Evolutionary conservation across 495 filamentous ascomycete species (phyloP).

Genomic region (Xylaria grammica): DNA sequence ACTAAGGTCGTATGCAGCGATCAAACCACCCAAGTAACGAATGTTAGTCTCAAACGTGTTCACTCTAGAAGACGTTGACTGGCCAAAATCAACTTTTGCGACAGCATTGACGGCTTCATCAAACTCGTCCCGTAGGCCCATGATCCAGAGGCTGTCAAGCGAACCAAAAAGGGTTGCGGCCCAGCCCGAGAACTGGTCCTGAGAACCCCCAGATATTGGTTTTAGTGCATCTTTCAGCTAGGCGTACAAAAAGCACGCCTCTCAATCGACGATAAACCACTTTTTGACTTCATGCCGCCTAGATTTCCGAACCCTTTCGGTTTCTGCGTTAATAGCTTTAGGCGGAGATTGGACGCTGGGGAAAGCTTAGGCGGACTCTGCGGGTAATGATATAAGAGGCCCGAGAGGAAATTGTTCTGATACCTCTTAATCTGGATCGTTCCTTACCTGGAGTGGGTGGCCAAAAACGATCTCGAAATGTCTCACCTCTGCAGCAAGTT

Average conservation of each 20-base stretch:
- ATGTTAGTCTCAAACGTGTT: conserved; percentile 87
- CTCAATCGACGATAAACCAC: conserved; percentile 75
- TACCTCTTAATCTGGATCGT: no score
- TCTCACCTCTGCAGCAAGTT: no score
- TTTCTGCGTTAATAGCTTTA: conserved; percentile 56
- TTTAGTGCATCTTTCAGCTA: conserved; percentile 81
- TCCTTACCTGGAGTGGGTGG: no score
- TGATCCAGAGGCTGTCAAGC: conserved; percentile 90
- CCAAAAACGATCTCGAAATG: no score
- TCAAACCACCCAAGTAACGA: conserved; percentile 77
- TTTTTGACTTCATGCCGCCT: conserved; percentile 66
- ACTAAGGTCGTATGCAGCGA: conserved; percentile 80
- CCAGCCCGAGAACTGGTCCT: conserved; percentile 86
- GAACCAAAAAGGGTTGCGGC: conserved; percentile 87
- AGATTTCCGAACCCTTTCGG: conserved; percentile 59
- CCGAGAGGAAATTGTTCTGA: conserved; percentile 64
- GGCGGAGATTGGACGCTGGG: conserved; percentile 75
- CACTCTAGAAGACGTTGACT: conserved; percentile 62
- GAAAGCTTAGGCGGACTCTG: conserved; percentile 47
- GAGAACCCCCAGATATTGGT: conserved; percentile 63
- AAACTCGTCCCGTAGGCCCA: conserved; percentile 85
- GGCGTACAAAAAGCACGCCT: conserved; percentile 74
- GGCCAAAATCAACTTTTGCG: conserved; percentile 75
- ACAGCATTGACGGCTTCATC: conserved; percentile 77
- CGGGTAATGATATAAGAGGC: conserved; percentile 66